Evolutionary conservation across 140 eudicot species (phyloP).

Genomic region (Eryngium alpinum): DNA sequence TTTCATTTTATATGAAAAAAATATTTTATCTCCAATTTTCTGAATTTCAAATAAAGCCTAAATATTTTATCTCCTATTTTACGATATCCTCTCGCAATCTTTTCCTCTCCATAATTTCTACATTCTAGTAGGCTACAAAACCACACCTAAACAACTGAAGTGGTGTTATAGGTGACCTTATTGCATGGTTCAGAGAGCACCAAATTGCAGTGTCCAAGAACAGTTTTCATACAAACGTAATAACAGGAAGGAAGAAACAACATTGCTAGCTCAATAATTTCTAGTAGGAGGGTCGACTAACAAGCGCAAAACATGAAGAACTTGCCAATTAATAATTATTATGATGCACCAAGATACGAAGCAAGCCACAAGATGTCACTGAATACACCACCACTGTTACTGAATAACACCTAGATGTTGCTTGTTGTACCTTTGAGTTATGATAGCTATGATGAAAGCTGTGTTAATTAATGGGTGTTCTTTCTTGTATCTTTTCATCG

Average conservation of each 20-base stretch:
- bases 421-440: conserved; percentile 81
- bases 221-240: not conserved
- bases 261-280: not conserved
- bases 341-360: conserved; percentile 95
- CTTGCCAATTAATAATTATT: conserved; percentile 26
- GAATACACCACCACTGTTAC: conserved; percentile 97
- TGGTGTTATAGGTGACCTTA: no score
- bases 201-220: not conserved
- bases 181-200: not conserved
- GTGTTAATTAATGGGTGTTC: conserved; percentile 97
- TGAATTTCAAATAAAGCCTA: no score
- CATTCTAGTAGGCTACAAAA: not conserved
- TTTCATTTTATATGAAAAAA: no score
- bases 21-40: no score
- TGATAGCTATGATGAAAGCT: conserved; percentile 90
- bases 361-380: conserved; percentile 92
- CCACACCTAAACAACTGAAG: not conserved
- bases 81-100: no score
- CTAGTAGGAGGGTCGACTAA: not conserved
- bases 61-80: no score
- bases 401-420: conserved; percentile 79
- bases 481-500: conserved; percentile 71
- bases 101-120: no score
- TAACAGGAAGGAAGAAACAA: not conserved
- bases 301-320: not conserved